Conservation (phyloP, 2,329 filamentous ascomycete genomes). For the Rachicladosporium sp. region DNA sequence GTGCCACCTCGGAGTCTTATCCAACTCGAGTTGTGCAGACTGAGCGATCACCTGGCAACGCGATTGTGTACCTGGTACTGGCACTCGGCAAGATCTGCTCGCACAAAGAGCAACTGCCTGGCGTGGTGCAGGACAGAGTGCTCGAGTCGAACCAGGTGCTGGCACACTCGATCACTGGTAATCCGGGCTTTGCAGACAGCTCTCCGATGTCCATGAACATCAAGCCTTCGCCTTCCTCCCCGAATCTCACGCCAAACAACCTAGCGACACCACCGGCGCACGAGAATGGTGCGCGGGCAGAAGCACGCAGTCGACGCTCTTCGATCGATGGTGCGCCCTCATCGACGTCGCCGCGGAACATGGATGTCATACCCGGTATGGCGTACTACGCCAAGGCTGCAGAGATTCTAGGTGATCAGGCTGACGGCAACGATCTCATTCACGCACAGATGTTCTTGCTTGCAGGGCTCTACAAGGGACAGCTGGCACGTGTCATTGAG, state of each 20-base stretch:
- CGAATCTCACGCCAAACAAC: conserved; percentile 23
- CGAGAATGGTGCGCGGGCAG: conserved; percentile 5
- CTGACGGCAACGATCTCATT: conserved; percentile 65
- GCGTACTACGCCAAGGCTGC: conserved; percentile 81
- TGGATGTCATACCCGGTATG: conserved; percentile 78
- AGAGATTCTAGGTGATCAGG: conserved; percentile 72
- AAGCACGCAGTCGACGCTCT: conserved; percentile 19
- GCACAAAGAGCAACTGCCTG: conserved; percentile 38
- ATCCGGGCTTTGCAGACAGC: conserved; percentile 11
- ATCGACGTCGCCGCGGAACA: conserved; percentile 18
- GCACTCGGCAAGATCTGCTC: conserved; percentile 76
- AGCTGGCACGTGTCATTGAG: conserved; percentile 74
- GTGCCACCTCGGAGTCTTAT: conserved; percentile 1
- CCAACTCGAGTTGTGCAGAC: conserved; percentile 17
- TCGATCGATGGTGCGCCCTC: conserved; percentile 18
- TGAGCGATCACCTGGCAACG: conserved; percentile 61
- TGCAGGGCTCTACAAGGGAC: conserved; percentile 78
- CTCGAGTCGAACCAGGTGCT: conserved; percentile 25
- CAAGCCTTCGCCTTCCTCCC: conserved; percentile 27
- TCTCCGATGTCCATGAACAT: conserved; percentile 20
- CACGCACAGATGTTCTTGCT: conserved; percentile 78
- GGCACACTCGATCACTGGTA: conserved; percentile 17
- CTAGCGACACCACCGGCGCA: conserved; percentile 18
- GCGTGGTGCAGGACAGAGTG: conserved; percentile 42
- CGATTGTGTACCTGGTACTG: conserved; percentile 68